Conservation (phyloP, 148 eudicot genomes). For the Nepenthes gracilis region DNA sequence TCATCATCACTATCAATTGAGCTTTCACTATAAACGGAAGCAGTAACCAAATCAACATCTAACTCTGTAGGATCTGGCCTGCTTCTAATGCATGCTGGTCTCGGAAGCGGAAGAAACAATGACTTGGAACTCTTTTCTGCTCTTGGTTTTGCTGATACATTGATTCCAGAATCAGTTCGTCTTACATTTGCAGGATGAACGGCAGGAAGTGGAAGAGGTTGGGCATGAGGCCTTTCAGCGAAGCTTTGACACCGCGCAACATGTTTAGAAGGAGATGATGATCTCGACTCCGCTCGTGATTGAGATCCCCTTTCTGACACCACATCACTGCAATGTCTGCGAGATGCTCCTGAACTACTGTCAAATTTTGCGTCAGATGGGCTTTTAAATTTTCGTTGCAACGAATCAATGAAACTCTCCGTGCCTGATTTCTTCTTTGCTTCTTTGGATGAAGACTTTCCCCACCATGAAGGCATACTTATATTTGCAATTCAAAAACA, state of each 20-base stretch:
- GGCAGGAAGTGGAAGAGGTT: slow-evolving; percentile 53
- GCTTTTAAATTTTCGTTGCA: slow-evolving; percentile 54
- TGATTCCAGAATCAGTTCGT: slow-evolving; percentile 72
- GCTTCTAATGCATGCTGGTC: slow-evolving; percentile 65
- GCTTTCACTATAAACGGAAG: slow-evolving; percentile 73
- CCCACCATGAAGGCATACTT: slow-evolving; percentile 91
- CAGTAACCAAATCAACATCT: slow-evolving; percentile 52
- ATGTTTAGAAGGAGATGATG: slow-evolving; percentile 74
- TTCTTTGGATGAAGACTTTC: slow-evolving; percentile 79
- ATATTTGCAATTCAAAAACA: too few relatives aligned
- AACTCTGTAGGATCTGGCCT: slow-evolving; percentile 55
- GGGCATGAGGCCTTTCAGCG: slow-evolving; percentile 63
- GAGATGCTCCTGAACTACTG: slow-evolving; percentile 54
- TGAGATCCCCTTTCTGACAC: slow-evolving; percentile 57
- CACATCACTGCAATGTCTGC: slow-evolving; percentile 50
- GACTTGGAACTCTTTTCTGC: slow-evolving; percentile 47
- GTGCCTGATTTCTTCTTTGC: slow-evolving; percentile 63
- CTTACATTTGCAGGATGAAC: slow-evolving; percentile 41
- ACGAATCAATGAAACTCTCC: slow-evolving; percentile 56
- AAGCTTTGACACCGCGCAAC: slow-evolving; percentile 94
- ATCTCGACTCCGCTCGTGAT: slow-evolving; percentile 66
- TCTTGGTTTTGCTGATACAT: slow-evolving; percentile 46
- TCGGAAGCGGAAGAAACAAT: slow-evolving; percentile 60
- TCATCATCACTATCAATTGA: slow-evolving; percentile 90
- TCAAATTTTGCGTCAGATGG: slow-evolving; percentile 57